Conservation (phyloP, 805 yeast species). For the Hemisphaericaspora nanyangensis region DNA sequence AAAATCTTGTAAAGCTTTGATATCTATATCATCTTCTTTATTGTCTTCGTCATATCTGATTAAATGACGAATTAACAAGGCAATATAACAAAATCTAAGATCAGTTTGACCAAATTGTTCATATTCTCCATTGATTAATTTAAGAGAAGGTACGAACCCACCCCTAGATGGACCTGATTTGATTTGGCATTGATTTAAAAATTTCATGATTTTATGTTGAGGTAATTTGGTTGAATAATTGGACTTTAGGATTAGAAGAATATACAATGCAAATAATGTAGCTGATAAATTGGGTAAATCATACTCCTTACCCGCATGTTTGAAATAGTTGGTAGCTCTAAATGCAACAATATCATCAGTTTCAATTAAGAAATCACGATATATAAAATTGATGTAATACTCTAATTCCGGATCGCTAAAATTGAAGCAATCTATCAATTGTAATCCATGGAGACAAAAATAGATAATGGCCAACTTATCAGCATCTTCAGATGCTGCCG, state of each 20-base stretch:
- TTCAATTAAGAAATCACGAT: conserved; percentile 38
- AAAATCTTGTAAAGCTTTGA: conserved; percentile 33
- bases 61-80: conserved; percentile 56
- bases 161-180: conserved; percentile 26
- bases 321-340: conserved; percentile 53
- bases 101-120: conserved; percentile 62
- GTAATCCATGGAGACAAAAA: conserved; percentile 64
- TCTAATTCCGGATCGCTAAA: conserved; percentile 15
- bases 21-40: conserved; percentile 39
- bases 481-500: conserved; percentile 61
- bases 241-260: conserved; percentile 49
- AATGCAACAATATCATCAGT: conserved; percentile 42
- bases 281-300: conserved; percentile 68
- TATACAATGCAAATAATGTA: conserved; percentile 70
- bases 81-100: conserved; percentile 70
- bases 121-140: conserved; percentile 7
- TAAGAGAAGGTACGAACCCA: conserved; percentile 31
- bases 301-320: conserved; percentile 25
- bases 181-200: conserved; percentile 58
- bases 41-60: conserved; percentile 33
- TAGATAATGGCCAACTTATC: conserved; percentile 67
- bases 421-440: conserved; percentile 36
- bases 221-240: conserved; percentile 29
- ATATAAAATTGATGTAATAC: conserved; percentile 36
- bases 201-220: conserved; percentile 49